Base-by-base conservation (phyloP, 257 asterid species). In the Perilla frutescens region DNA sequence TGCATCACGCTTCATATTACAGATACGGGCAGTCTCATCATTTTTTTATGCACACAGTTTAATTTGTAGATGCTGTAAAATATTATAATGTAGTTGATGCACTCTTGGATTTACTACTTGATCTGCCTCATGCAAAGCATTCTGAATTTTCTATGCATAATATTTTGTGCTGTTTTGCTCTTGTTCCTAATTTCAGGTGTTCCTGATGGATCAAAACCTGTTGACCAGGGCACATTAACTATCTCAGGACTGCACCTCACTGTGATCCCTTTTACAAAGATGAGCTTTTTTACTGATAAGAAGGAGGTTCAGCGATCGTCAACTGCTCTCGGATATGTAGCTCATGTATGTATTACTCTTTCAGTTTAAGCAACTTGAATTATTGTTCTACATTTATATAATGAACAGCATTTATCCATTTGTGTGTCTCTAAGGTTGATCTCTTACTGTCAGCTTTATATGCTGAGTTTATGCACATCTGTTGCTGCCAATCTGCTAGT, bases 281-380 rank as follows among this genome's bases (percentile, higher is more conserved):
- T 91, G 97, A 87, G 92, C 79, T 88, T 94, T 81, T 94, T 94
- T 88, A 87, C 97, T 76, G 97, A 94, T 86, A 94, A 94, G 89
- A 88, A 91, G 91, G 99, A 91, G 84, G 84, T 87, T 81, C 97
- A 90, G 87, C 88, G 90, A 76, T 90, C 99, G 68, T 92, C 97
- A 63, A 88, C 97, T 49, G 99, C 99, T 75, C 86, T 94, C 80
- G 99, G 97, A 86, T 90, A 87, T 81, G 91, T 90, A 44, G 96
- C 99, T 43, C 97, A 94, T 71, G 99, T 94, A 79, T 78, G 97
- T 82, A 81, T 74, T 81, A 76, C 80, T 73, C 84, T 77, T 75
- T 15, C 74, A 39, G 20, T 47, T 50, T 53, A 61, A 76, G 59
- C 56, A 31, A 74, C 64, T 55, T 14, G 48, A 66, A 55, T 39